phyloP scores from a whole-genome alignment of 129 eudicot genomes.

The Centaurea solstitialis region DNA sequence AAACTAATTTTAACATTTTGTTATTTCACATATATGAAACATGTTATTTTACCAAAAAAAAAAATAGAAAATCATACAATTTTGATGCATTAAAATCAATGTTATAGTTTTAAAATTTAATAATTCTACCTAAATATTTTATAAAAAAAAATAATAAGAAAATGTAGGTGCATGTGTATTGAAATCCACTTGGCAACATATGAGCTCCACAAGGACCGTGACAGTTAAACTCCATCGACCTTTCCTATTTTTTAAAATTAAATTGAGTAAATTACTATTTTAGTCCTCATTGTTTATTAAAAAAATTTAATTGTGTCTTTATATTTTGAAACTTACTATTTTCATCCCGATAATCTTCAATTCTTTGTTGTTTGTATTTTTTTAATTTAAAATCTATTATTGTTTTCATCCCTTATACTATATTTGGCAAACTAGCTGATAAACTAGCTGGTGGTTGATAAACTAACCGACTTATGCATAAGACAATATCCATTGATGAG shows the following conservation, averaged over 20 bases:
- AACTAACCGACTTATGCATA: no score
- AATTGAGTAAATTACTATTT: background rate
- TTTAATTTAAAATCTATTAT: background rate
- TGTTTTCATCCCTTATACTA: no score
- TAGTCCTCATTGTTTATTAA: background rate
- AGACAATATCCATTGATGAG: no score
- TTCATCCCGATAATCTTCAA: background rate
- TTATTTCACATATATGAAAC: no score
- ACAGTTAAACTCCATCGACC: conserved; percentile 36
- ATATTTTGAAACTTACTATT: background rate
- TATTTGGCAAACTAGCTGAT: no score
- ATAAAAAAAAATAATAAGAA: background rate
- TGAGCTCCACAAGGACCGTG: conserved; percentile 24
- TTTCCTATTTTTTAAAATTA: conserved; percentile 1
- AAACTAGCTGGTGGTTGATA: no score
- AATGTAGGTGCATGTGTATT: background rate
- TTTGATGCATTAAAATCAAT: no score
- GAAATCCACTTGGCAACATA: conserved; percentile 27
- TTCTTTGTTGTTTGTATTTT: background rate
- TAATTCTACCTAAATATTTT: background rate
- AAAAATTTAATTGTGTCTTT: background rate
- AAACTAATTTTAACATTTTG: background rate
- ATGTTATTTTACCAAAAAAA: no score
- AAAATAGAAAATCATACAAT: no score
- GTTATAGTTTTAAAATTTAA: background rate